Conservation (phyloP, 2,329 filamentous ascomycete species). For the Drechslera avenae region DNA sequence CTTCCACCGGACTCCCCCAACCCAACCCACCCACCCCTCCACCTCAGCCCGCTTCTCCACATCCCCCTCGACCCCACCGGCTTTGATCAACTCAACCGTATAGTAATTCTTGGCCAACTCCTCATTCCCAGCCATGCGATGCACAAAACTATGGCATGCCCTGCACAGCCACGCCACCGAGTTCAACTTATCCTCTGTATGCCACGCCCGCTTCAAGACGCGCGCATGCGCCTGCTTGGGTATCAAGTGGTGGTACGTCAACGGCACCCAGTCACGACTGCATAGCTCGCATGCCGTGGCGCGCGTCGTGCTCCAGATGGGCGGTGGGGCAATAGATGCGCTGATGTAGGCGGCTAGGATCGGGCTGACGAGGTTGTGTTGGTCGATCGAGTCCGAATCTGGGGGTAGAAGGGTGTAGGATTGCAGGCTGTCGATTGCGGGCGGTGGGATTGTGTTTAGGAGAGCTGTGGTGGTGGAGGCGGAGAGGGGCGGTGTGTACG, state of each 20-base stretch:
- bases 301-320: slow-evolving; percentile 65
- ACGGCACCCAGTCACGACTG: slow-evolving; percentile 71
- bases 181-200: slow-evolving; percentile 73
- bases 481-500: slow-evolving; percentile 64
- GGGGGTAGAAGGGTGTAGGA: slow-evolving; percentile 68
- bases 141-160: slow-evolving; percentile 83
- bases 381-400: slow-evolving; percentile 44
- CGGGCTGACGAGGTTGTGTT: slow-evolving; percentile 64
- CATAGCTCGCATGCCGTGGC: slow-evolving; percentile 73
- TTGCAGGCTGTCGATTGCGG: slow-evolving; percentile 68
- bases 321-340: slow-evolving; percentile 64
- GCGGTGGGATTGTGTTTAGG: slow-evolving; percentile 59
- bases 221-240: slow-evolving; percentile 78
- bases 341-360: slow-evolving; percentile 68
- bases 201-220: slow-evolving; percentile 78
- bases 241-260: slow-evolving; percentile 86
- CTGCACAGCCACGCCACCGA: slow-evolving; percentile 87
- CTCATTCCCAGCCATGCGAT: slow-evolving; percentile 75
- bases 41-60: slow-evolving; percentile 71
- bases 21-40: slow-evolving; percentile 72
- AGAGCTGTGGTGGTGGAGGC: slow-evolving; percentile 57
- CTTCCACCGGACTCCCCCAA: slow-evolving; percentile 76
- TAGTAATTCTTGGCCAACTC: slow-evolving; percentile 74
- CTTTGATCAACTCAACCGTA: slow-evolving; percentile 72
- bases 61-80: slow-evolving; percentile 72